phyloP scores from a whole-genome alignment of 202 grass and related monocot species.

The Dendrocalamus latiflorus region DNA sequence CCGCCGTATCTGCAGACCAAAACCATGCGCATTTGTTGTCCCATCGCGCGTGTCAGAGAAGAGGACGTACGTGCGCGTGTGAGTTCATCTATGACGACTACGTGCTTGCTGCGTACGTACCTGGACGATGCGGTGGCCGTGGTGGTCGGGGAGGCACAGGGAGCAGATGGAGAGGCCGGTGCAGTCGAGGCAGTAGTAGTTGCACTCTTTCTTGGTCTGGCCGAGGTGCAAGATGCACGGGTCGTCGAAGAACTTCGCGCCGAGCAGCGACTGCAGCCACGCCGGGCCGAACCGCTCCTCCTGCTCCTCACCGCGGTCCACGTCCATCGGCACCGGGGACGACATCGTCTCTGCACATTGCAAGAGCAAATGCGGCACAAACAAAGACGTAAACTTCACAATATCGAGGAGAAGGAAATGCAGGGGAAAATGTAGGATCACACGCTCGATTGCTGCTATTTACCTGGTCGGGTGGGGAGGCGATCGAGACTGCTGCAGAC shows the following conservation, averaged over 20 bases:
- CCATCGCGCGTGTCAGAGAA: neutral
- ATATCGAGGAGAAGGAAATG: neutral
- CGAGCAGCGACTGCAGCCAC: constrained; percentile 9
- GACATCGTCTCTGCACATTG: neutral
- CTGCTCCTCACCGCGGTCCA: neutral
- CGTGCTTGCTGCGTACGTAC: neutral
- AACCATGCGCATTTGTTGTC: neutral
- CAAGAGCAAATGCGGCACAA: neutral
- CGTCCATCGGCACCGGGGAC: neutral
- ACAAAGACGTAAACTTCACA: neutral
- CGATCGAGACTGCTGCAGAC: neutral
- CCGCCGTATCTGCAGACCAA: neutral
- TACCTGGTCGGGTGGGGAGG: neutral
- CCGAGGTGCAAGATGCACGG: neutral
- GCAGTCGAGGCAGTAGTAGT: constrained; percentile 23
- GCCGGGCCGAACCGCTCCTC: neutral
- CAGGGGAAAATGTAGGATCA: neutral
- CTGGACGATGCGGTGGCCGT: neutral
- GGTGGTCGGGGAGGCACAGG: neutral
- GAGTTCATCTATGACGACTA: too few relatives aligned
- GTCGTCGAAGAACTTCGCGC: neutral
- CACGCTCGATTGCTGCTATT: neutral
- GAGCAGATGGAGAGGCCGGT: neutral
- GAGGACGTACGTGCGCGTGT: too few relatives aligned
- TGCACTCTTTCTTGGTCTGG: neutral